These are phyloP conservation scores for Talaromyces ruber DNA, from an alignment of 495 filamentous ascomycete species.

Conservation along the genomic window DNA sequence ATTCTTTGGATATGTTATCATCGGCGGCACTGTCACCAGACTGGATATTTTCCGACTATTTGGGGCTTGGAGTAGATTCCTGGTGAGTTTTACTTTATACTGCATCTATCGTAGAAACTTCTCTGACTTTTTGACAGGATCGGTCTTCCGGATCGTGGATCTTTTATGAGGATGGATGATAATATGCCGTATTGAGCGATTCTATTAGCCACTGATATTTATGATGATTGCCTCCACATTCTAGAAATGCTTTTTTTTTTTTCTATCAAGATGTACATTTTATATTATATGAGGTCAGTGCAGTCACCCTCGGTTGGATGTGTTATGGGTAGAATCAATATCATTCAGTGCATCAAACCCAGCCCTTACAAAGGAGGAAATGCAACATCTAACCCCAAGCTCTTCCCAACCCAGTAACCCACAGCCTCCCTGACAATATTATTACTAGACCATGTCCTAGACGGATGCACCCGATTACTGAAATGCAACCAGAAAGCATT, in stretches of 20 bases:
- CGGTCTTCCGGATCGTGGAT: constrained; percentile 8
- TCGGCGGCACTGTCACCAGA: constrained; percentile 1
- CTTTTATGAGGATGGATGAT: constrained; percentile 7
- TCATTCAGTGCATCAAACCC: neutral
- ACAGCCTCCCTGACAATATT: constrained; percentile 17
- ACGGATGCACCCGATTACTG: constrained; percentile 17
- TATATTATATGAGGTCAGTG: neutral
- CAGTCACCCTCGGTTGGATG: neutral
- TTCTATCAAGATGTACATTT: too few relatives aligned
- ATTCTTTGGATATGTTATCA: neutral
- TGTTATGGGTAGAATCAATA: too few relatives aligned
- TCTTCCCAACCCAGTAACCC: constrained; percentile 17
- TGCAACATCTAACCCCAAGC: constrained; percentile 14
- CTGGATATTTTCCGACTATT: constrained; percentile 4
- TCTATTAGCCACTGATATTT: too few relatives aligned
- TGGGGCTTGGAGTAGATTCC: constrained; percentile 6
- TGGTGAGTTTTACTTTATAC: neutral
- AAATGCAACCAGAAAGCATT: constrained; percentile 17
- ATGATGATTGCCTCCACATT: neutral
- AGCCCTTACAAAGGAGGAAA: constrained; percentile 7
- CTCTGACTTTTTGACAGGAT: constrained; percentile 1
- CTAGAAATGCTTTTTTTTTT: too few relatives aligned
- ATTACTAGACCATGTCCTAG: constrained; percentile 17
- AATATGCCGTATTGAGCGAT: constrained; percentile 4
- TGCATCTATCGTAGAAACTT: neutral